These are phyloP conservation scores for Senna siamea DNA, from an alignment of 306 rosid species.

Conservation along the genomic window DNA sequence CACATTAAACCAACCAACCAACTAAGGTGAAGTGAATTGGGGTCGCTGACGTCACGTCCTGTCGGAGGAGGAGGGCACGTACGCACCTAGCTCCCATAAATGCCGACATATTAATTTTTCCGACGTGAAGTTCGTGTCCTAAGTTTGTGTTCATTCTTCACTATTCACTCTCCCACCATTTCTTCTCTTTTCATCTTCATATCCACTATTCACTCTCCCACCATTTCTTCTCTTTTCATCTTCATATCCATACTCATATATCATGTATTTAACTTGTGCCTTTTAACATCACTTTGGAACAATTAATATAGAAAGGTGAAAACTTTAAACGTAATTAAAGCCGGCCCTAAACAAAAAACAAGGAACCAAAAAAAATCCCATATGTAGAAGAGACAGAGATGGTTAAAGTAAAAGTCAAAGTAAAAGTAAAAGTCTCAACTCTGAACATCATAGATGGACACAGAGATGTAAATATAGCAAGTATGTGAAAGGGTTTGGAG, in stretches of 20 bases:
- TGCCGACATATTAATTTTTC: slow-evolving; percentile 61
- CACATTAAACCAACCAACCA: background rate
- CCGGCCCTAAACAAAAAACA: no score
- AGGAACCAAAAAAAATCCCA: background rate
- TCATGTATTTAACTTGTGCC: no score
- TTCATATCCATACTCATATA: no score
- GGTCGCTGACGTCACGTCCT: slow-evolving; percentile 37
- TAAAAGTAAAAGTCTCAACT: background rate
- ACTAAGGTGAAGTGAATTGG: background rate
- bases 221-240: slow-evolving; percentile 29
- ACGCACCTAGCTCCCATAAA: slow-evolving; percentile 53
- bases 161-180: no score
- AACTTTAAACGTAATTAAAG: no score
- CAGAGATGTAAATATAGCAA: slow-evolving; percentile 43
- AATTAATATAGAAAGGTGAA: no score
- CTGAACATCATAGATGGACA: slow-evolving; percentile 31
- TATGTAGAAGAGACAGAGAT: background rate
- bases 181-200: no score
- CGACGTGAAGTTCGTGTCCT: slow-evolving; percentile 43
- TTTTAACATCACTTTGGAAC: no score
- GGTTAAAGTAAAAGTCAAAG: slow-evolving; percentile 32
- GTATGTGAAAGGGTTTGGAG: slow-evolving; percentile 39
- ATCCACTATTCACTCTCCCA: background rate
- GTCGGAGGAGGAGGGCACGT: slow-evolving; percentile 70
- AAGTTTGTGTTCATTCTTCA: background rate